Evolutionary conservation across 306 rosid species (phyloP).

Genomic region (Myrica gale): DNA sequence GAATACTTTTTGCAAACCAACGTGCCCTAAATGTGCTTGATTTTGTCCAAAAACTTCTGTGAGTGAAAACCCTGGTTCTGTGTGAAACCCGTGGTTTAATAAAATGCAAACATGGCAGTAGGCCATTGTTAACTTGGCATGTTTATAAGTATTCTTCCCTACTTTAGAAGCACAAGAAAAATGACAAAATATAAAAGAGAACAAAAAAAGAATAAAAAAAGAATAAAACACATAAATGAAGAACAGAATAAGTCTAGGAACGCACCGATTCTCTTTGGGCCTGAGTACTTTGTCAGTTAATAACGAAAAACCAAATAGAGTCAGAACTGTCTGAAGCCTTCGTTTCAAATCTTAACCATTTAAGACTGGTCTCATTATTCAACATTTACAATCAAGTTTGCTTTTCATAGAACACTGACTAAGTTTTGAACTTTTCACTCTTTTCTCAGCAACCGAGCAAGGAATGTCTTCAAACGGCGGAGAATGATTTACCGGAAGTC

Average conservation of each 20-base stretch:
- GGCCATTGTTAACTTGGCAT: not conserved
- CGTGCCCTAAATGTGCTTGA: not conserved
- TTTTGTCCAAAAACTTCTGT: not conserved
- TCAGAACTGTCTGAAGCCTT: not conserved
- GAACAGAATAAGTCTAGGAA: not conserved
- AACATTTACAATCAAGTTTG: not conserved
- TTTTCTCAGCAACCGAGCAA: not conserved
- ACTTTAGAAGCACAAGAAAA: too few species aligned
- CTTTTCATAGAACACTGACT: too few species aligned
- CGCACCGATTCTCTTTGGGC: too few species aligned
- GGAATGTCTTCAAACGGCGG: not conserved
- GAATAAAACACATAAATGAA: too few species aligned
- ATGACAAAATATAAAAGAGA: too few species aligned
- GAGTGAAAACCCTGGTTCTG: not conserved
- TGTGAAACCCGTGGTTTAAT: not conserved
- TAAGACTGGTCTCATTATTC: too few species aligned
- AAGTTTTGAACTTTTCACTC: not conserved
- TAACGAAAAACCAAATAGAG: not conserved
- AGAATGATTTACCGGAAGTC: constrained; percentile 12
- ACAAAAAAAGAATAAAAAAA: too few species aligned
- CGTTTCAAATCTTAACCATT: not conserved
- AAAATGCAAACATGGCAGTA: not conserved
- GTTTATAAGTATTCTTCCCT: not conserved
- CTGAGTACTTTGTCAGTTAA: not conserved
- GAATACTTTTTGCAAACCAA: too few species aligned